Evolutionary conservation across 2,329 filamentous ascomycete genomes (phyloP), one percentile per base, ranked within the genome.

Genomic region (Metarhizium anisopliae): DNA sequence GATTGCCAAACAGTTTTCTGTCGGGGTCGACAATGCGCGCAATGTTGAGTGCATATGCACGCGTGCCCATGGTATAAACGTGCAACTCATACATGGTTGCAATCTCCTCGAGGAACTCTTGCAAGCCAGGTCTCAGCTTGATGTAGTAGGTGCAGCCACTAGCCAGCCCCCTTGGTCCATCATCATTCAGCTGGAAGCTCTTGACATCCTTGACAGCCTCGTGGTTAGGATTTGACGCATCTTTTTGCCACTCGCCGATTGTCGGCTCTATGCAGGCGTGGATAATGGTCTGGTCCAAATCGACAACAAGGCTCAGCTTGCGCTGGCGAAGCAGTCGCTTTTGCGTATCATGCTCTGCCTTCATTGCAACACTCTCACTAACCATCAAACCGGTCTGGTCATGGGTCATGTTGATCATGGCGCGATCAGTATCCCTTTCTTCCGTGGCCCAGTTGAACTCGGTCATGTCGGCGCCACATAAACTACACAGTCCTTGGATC

Each of bases 11-110:
- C 10, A 96, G 83, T 67, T 87, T 92, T 60, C 86, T 83, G 38
- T 93, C 85, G 0, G 93, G 93, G 66, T 99, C 94, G 59, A 99
- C 89, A 59, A 99, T 93, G 62, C 88, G 87, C 42, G 91, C 91
- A 63, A 99, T 95, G 59, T 90, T 87, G 63, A 92, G 80, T 10
- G 94, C 94, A 68, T 99, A 99, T n/a, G 93, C 90, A 60, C 94
- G 84, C 25, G 94, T 99, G 56, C 93, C 94, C 94, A 99, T 99
- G 47, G 94, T 99, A 75, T 99, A 99, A 60, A 99, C 93, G 69
- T 99, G 94, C 66, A 97, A 78, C 74, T 99, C 94, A 73, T 94
- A 99, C 64, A 94, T 76, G 65, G 85, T 80, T 1, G 90, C 83
- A 51, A 96, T 80, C 53, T 83, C 82, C 57, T 88, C 78, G 51